These are phyloP conservation scores for Fusarium tupiense DNA, from an alignment of 2,329 filamentous ascomycete species.

Conservation along the genomic window DNA sequence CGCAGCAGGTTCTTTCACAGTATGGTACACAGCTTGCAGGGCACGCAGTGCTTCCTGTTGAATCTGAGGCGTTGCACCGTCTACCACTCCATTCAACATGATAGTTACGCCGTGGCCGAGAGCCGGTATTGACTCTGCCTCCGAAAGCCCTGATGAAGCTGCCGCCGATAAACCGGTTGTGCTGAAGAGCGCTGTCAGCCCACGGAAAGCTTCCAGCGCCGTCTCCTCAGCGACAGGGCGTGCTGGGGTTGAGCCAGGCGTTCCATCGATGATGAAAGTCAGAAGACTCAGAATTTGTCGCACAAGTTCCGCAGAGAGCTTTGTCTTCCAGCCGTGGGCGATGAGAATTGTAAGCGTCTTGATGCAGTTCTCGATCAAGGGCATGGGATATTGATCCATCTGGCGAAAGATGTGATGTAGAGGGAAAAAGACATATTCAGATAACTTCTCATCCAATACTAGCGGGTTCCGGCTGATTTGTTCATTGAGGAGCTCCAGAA, in stretches of 20 bases:
- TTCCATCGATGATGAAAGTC: constrained; percentile 81
- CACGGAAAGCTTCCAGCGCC: constrained; percentile 73
- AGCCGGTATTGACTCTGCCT: constrained; percentile 74
- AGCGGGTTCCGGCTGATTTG: constrained; percentile 56
- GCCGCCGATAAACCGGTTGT: constrained; percentile 63
- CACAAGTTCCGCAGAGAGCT: constrained; percentile 75
- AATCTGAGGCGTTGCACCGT: constrained; percentile 71
- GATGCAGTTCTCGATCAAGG: constrained; percentile 78
- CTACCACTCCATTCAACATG: constrained; percentile 76
- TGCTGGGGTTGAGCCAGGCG: constrained; percentile 62
- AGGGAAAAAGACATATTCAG: constrained; percentile 96
- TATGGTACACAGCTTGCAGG: constrained; percentile 68
- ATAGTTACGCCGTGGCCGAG: constrained; percentile 85
- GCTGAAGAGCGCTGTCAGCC: constrained; percentile 72
- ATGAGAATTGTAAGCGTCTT: constrained; percentile 80
- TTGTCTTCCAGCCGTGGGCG: constrained; percentile 78
- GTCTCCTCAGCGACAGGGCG: constrained; percentile 75
- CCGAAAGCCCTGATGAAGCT: constrained; percentile 60
- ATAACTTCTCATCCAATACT: constrained; percentile 80
- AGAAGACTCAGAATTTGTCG: constrained; percentile 88
- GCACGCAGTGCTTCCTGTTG: constrained; percentile 76
- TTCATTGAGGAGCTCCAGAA: constrained; percentile 58
- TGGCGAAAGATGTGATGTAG: constrained; percentile 86
- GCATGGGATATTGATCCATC: constrained; percentile 75
- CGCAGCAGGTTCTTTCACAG: constrained; percentile 76